These are phyloP conservation scores for Trichoderma sp. DNA, from an alignment of 2,329 filamentous ascomycete species.

Conservation along the genomic window DNA sequence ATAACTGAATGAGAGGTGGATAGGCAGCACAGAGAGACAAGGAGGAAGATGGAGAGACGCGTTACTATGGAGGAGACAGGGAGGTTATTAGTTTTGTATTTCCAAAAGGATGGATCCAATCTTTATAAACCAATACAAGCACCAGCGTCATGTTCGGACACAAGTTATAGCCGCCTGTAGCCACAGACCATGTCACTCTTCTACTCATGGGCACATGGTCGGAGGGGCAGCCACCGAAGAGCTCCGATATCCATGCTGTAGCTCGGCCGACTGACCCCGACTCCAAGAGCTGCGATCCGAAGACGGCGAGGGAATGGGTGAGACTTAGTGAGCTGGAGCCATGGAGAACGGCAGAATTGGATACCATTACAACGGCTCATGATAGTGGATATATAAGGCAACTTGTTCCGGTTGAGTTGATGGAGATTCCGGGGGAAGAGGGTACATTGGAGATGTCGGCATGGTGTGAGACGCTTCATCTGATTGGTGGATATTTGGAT, in stretches of 20 bases:
- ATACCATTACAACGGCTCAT: not conserved
- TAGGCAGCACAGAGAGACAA: not conserved
- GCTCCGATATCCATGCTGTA: not conserved
- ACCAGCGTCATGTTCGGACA: not conserved
- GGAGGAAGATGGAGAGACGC: not conserved
- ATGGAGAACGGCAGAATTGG: not conserved
- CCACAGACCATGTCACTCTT: not conserved
- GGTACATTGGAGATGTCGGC: not conserved
- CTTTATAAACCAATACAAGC: not conserved
- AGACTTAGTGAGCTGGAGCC: slow-evolving; percentile 1
- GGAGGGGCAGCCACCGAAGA: slow-evolving; percentile 4
- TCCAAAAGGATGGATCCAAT: not conserved
- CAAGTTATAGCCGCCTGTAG: slow-evolving; percentile 4
- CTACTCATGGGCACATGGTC: not conserved
- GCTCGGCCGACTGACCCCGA: not conserved
- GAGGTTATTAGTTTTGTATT: not conserved
- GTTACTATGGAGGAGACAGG: not conserved
- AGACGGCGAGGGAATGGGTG: slow-evolving; percentile 10
- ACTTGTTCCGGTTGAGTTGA: not conserved
- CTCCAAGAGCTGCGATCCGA: not conserved
- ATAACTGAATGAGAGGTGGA: slow-evolving; percentile 1
- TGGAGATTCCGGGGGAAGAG: not conserved
- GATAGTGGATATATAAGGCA: not conserved
- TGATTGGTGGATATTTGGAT: slow-evolving; percentile 12
- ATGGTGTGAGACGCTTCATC: not conserved